Base-by-base conservation (phyloP, 345 rosid genomes). In the Acer negundo region DNA sequence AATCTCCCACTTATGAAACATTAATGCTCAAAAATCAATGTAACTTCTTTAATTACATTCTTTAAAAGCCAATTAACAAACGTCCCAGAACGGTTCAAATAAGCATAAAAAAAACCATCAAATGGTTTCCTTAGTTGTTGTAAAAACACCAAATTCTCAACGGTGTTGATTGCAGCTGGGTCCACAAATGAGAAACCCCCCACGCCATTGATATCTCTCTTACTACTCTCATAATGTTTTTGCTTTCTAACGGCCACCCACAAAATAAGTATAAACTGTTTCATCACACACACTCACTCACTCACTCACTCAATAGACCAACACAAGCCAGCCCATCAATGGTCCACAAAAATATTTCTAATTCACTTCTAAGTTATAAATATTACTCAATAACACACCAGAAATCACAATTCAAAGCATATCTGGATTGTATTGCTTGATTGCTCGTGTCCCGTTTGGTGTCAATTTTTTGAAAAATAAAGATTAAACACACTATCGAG, bases 241-340 rank as follows among this genome's bases (percentile, higher is more conserved):
- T 81, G 87, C 89, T 77, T 79, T 79, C 77, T 73, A 82, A 81
- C 82, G 79, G 78, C 86, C 80, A 49, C 73, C 71, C 53, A 53
- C 61, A 2, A 3, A 65, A 51, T 42, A 22, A 20, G 58, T 64
- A 68, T 11, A 71, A 80, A 78, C 77, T 26, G 80, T 80, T 80
- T 72, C 81, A 20, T 24, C 59, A 62, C 71, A 10, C 24, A 47
- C 53, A 47, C 53, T 11, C n/a, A n/a, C n/a, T n/a, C n/a, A n/a
- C n/a, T n/a, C n/a, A n/a, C n/a, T n/a, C n/a, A n/a, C 9, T 31
- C 56, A n/a, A 53, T 4, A 12, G 6, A 75, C 6, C 24, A 38
- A 70, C 20, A 0, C 55, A 49, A 49, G 15, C 19, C 55, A 49
- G 55, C 55, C 55, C 28, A 8, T 61, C 13, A 24, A 61, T 59